Conservation (phyloP, 2,329 filamentous ascomycete species). For the Aspergillus felis region DNA sequence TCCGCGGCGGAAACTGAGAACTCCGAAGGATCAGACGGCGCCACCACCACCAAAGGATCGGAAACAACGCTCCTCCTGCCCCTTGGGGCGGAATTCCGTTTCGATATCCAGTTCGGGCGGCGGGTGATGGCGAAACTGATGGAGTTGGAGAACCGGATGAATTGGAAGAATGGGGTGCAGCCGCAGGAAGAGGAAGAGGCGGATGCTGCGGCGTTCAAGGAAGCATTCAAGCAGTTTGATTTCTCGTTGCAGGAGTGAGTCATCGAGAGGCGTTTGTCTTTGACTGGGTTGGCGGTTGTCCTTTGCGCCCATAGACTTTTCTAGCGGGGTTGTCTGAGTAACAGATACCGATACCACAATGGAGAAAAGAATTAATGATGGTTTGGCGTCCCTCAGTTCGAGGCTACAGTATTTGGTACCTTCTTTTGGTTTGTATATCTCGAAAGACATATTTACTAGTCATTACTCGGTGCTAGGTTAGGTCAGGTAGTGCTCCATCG, state of each 20-base stretch:
- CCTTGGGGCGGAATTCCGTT: conserved; percentile 67
- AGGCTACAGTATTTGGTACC: neutral
- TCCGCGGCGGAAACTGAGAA: conserved; percentile 24
- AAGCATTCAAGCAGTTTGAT: conserved; percentile 80
- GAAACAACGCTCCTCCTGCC: conserved; percentile 71
- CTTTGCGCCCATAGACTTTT: neutral
- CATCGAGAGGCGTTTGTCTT: neutral
- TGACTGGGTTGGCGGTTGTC: neutral
- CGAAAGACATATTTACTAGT: neutral
- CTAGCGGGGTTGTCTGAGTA: neutral
- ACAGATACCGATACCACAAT: neutral
- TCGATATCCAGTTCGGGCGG: conserved; percentile 87
- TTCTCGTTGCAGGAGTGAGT: conserved; percentile 56
- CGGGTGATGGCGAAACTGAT: conserved; percentile 85
- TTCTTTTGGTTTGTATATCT: neutral
- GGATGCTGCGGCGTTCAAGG: conserved; percentile 75
- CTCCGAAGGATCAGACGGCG: conserved; percentile 1
- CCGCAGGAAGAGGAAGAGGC: conserved; percentile 70
- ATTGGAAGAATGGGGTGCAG: conserved; percentile 84
- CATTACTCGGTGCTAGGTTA: neutral
- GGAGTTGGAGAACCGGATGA: conserved; percentile 68
- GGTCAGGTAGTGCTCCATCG: neutral
- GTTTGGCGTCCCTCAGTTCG: neutral
- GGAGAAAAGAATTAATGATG: neutral
- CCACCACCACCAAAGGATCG: conserved; percentile 2